Evolutionary conservation across 108 stramenopile genomes (phyloP), one percentile per base, ranked within the genome.

Genomic region (Cyclotella baltica): DNA sequence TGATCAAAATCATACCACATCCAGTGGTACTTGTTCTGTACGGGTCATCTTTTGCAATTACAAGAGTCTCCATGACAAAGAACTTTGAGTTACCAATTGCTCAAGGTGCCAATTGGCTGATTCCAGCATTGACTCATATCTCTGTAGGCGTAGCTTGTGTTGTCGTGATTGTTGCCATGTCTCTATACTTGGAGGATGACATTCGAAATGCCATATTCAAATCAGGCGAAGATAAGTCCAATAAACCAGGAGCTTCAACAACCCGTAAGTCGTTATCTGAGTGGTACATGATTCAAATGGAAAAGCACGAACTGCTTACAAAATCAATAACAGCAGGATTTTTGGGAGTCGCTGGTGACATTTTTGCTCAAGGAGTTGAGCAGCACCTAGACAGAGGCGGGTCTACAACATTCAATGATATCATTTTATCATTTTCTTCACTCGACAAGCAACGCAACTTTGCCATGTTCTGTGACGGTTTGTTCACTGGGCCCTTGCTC

Each of bases 71-170:
- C 74, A 36, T 38, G 73, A 31, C 37, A 65, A 19, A 38, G 18
- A 19, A 72, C 67, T 70, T 62, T 57, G 67, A 73, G 20, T 53
- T 15, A n/a, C 52, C 80, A 72, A 67, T 64, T 56, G 74, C 62
- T 57, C 80, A 50, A 28, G 77, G 62, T 50, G 23, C 30, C 46
- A 78, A 72, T 34, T 94, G 90, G 93, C 48, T 88, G 10, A 36
- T 80, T 20, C 73, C 83, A 3, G 88, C 90, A n/a, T 65, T 75
- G 28, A 72, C 84, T 23, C 93, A 92, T 67, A 38, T 94, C 16
- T 73, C 28, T 0, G 59, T 86, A 38, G 93, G 91, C 13, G 53
- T 88, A 8, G 18, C 72, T 9, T 89, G 87, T 58, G 72, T 84
- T 0, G 53, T 83, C 40, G 77, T 67, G 18, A 79, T 83, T 43